Evolutionary conservation across 495 filamentous ascomycete genomes (phyloP), one percentile per base, ranked within the genome.

Genomic region (Penicilliopsis zonata): DNA sequence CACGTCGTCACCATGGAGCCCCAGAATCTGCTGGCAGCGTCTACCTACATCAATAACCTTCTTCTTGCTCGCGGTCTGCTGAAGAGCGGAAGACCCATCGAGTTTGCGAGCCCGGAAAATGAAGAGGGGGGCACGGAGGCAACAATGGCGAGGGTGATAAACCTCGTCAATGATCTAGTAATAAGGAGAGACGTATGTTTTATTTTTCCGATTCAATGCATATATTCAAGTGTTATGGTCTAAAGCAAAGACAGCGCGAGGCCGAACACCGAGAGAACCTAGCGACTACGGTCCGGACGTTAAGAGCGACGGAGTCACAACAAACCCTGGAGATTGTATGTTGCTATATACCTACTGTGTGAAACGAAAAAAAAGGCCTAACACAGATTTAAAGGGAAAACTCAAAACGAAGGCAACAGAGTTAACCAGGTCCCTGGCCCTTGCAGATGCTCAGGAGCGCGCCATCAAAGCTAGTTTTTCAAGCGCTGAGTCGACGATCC

Each of bases 31-130:
- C 73, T 80, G 43, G 84, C 85, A 35, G 90, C 90, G 16, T 94
- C 88, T 34, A 74, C 76, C 28, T 96, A 96, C 58, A 81, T 98
- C 60, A 98, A 98, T 63, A 94, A 95, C 52, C 78, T 94, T 36
- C 67, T 98, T 18, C 72, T 94, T 20, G 85, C 88, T 3, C 76
- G 90, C 24, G 90, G 90, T 13, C 67, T 98, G 13, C 60, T 96
- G 8, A 80, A 82, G 47, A 80, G 82, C 76, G 82, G 85, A 42
- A 68, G 73, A 36, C 70, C 70, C 18, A 90, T 98, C 53, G 76
- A 94, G 49, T 98, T 96, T 51, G 76, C 82, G 38, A 59, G 72
- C 18, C 84, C 85, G 9, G 73, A 78, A 30, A 70, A 72, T 38
- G 69, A 63, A 30, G 75, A 80, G 18, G 76, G 70, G 13, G 74